phyloP scores from a whole-genome alignment of 108 stramenopile species.

The Skeletonema grethae region DNA sequence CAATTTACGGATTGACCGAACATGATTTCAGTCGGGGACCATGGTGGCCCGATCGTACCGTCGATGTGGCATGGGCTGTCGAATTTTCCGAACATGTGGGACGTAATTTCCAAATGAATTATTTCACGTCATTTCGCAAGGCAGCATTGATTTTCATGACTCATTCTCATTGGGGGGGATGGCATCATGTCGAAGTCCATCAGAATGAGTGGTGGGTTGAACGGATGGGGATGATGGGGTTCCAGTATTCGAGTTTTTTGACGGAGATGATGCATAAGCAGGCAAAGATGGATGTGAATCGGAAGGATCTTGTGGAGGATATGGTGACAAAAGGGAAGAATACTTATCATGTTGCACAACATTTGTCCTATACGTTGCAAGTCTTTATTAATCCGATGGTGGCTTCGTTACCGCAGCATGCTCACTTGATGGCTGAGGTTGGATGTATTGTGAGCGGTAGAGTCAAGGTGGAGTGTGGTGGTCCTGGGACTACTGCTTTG shows the following conservation, averaged over 20 bases:
- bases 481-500: slow-evolving; percentile 17
- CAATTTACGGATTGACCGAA: slow-evolving; percentile 34
- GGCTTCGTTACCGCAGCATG: slow-evolving; percentile 59
- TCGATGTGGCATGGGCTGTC: slow-evolving; percentile 83
- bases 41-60: slow-evolving; percentile 83
- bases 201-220: slow-evolving; percentile 72
- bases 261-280: slow-evolving; percentile 35
- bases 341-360: slow-evolving; percentile 45
- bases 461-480: slow-evolving; percentile 25
- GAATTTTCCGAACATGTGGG: slow-evolving; percentile 74
- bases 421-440: slow-evolving; percentile 62
- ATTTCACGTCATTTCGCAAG: slow-evolving; percentile 74
- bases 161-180: slow-evolving; percentile 63
- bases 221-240: slow-evolving; percentile 65
- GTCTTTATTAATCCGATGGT: slow-evolving; percentile 63
- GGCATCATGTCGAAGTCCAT: slow-evolving; percentile 71
- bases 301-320: slow-evolving; percentile 19
- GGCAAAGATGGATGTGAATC: slow-evolving; percentile 39
- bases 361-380: slow-evolving; percentile 47
- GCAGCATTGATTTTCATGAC: slow-evolving; percentile 85
- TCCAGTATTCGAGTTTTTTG: slow-evolving; percentile 49
- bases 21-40: slow-evolving; percentile 81
- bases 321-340: slow-evolving; percentile 21
- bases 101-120: slow-evolving; percentile 76
- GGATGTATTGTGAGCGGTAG: slow-evolving; percentile 34